phyloP scores from a whole-genome alignment of 1,284 basidiomycete species.

The Sphaerobolus stellatus region DNA sequence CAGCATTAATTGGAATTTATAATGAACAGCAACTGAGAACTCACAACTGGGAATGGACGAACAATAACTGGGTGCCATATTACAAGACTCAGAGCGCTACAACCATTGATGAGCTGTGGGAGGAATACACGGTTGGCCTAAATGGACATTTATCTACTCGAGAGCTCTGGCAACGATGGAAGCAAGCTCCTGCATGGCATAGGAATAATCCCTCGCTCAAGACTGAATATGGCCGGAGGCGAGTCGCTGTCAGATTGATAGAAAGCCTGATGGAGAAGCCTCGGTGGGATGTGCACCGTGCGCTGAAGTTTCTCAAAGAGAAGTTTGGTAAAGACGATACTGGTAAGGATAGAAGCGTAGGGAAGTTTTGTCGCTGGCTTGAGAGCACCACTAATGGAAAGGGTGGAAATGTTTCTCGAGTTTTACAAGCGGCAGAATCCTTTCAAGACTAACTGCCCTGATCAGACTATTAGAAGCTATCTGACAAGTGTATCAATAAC shows the following conservation, averaged over 20 bases:
- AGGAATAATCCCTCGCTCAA: neutral
- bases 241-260: neutral
- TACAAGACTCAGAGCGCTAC: neutral
- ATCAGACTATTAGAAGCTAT: too few species aligned
- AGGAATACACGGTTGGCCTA: conserved; percentile 1
- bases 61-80: neutral
- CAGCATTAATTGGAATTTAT: too few species aligned
- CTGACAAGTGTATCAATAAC: too few species aligned
- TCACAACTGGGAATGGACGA: neutral
- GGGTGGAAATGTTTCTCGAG: too few species aligned
- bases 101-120: neutral
- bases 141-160: conserved; percentile 1
- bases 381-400: too few species aligned
- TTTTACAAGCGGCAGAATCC: too few species aligned
- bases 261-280: neutral
- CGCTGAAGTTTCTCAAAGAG: neutral
- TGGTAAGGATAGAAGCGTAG: too few species aligned
- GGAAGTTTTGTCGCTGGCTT: too few species aligned
- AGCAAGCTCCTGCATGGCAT: neutral
- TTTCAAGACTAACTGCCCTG: too few species aligned
- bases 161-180: neutral
- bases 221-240: neutral
- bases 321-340: neutral
- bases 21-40: neutral
- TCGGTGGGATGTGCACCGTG: neutral